Base-by-base conservation (phyloP, 306 rosid genomes). In the Fragaria ananassa region DNA sequence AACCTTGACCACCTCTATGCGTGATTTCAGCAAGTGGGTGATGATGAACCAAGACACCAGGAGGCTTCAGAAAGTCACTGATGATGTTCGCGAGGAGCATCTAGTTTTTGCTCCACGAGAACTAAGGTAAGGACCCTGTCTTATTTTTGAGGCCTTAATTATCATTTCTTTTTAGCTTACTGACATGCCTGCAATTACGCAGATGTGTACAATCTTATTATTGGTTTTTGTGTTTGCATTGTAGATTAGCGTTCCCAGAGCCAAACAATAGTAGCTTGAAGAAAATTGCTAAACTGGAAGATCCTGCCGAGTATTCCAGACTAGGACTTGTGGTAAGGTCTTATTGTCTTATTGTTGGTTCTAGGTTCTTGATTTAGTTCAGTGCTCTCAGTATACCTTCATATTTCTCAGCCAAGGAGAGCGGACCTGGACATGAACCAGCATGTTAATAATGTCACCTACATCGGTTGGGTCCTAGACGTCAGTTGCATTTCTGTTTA, bases 391-490 rank as follows among this genome's bases (percentile, higher is more conserved):
- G 84, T 64, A 14, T 76, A 72, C 50, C 18, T 79, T 80, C 64
- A 54, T 47, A 82, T 76, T 18, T 76, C 80, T 80, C 93, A 95
- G 99, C 97, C 97, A 13, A 82, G 97, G 80, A 88, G 99, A 87
- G 97, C 96, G 31, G 97, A 95, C 86, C 84, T 95, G 42, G 97
- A 95, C 88, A 92, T 90, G 99, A 95, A 95, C 80, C 97, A 84
- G 79, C 97, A 92, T 83, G 97, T 95, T 81, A 95, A 92, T 86
- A 95, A 95, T 53, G 99, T 95, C 76, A 77, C 91, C 58, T 92
- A 92, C 78, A 89, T 92, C 63, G 99, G 96, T 83, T 95, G 99
- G 99, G 92, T 95, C 76, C 91, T 95, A 71, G 97, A 95, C 97
- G 99, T 90, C 81, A 74, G 82, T 81, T 25, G 68, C 60, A 47